These are phyloP conservation scores for Melampsora occidentalis DNA, from an alignment of 1,284 basidiomycete genomes.

Conservation along the genomic window DNA sequence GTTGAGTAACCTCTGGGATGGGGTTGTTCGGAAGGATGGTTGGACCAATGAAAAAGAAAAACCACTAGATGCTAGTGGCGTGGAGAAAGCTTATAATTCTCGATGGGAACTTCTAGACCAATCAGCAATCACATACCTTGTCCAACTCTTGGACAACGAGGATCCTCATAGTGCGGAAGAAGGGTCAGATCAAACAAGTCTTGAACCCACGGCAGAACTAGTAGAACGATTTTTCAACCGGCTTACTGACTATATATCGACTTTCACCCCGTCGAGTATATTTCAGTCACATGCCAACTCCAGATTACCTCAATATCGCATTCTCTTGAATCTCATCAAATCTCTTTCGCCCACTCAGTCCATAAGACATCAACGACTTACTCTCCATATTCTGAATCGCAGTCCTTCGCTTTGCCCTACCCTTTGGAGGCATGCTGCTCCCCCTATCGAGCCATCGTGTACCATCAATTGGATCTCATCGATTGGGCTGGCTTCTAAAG, in stretches of 20 bases:
- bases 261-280: slow-evolving; percentile 14
- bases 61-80: not conserved
- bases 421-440: slow-evolving; percentile 38
- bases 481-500: slow-evolving; percentile 40
- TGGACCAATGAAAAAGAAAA: not conserved
- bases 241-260: slow-evolving; percentile 12
- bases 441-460: slow-evolving; percentile 26
- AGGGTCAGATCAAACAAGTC: not conserved
- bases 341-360: slow-evolving; percentile 33
- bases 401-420: slow-evolving; percentile 24
- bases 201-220: slow-evolving; percentile 36
- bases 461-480: slow-evolving; percentile 41
- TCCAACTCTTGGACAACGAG: slow-evolving; percentile 27
- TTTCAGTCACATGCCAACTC: slow-evolving; percentile 33
- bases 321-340: slow-evolving; percentile 28
- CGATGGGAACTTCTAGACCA: slow-evolving; percentile 31
- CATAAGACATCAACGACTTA: slow-evolving; percentile 30
- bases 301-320: slow-evolving; percentile 29
- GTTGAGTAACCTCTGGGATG: slow-evolving; percentile 35
- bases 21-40: slow-evolving; percentile 7
- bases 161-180: slow-evolving; percentile 10
- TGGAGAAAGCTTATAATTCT: slow-evolving; percentile 9
- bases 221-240: slow-evolving; percentile 35
- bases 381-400: slow-evolving; percentile 23
- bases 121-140: slow-evolving; percentile 11